phyloP scores from a whole-genome alignment of 345 rosid genomes.

The rapeseed (Brassica napus) region DNA sequence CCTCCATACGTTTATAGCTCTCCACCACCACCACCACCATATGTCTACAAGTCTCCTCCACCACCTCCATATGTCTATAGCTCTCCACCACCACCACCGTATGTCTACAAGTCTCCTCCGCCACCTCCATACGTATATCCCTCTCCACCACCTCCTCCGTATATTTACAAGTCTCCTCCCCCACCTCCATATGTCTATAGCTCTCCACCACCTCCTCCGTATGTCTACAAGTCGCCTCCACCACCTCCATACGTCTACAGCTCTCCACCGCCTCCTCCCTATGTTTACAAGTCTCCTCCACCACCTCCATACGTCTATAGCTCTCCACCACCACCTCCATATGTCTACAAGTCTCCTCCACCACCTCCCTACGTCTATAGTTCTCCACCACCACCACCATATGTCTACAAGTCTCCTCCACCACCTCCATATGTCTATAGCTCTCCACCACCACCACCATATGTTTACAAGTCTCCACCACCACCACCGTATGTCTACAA shows the following conservation, averaged over 20 bases:
- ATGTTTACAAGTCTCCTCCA: background rate
- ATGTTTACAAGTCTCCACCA: background rate
- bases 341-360: background rate
- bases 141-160: background rate
- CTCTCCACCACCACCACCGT: background rate
- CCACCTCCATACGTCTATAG: background rate
- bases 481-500: background rate
- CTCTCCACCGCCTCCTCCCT: background rate
- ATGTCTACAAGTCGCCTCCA: background rate
- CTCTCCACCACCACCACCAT: background rate
- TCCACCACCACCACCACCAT: constrained; percentile 22
- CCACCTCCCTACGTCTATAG: background rate
- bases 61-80: constrained; percentile 6
- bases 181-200: background rate
- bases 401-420: background rate
- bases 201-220: background rate
- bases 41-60: background rate
- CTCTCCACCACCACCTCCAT: background rate
- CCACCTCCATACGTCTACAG: background rate
- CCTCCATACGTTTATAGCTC: background rate
- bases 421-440: background rate
- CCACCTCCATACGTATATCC: constrained; percentile 3
- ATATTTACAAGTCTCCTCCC: background rate
- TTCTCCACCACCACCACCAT: background rate
- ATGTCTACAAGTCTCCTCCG: background rate